Base-by-base conservation (phyloP, 2,329 filamentous ascomycete genomes). In the Ophioceras dolichostomum region DNA sequence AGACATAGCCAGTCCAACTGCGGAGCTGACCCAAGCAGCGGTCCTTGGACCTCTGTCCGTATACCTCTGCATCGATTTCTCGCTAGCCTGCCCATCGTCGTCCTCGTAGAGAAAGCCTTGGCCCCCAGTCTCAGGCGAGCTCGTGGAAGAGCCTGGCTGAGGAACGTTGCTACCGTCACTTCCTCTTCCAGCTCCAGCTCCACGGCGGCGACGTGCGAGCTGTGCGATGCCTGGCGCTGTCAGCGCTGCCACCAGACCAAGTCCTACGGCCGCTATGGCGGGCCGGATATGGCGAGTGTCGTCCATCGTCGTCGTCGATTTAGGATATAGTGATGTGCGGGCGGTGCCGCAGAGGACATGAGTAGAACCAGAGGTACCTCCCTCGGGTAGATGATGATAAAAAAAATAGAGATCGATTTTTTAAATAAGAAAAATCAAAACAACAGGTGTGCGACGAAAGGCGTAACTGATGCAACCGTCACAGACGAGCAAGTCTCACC, bases 1-100 rank as follows among this genome's bases (percentile, higher is more conserved):
- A 1, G 51, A 45, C 2, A 49, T 41, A 6, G 41, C 51, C 16
- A 55, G 30, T 13, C 54, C 54, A 14, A 50, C 31, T 7, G 47
- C 7, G 5, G 50, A 20, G 31, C 46, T 49, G 28, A 50, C 22
- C 43, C 48, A 51, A 5, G 48, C 45, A 8, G 41, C 44, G 21
- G 50, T 32, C 8, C 53, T 47, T 13, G 55, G 48, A 19, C 43
- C 40, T 2, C 45, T 39, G 39, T 57, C 52, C 1, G 51, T 49
- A 30, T 51, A 59, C 16, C 47, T 46, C 10, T 46, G 49, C 10
- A 52, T 48, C 13, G 55, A 58, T 29, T 52, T 46, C 32, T 52
- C 49, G 12, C 54, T 58, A 14, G 55, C 52, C 34, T 49, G 43
- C 14, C 56, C 55, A 36, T 59, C 55, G 7, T 33, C 17, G 34